Evolutionary conservation across 2,329 filamentous ascomycete species (phyloP).

Genomic region (Xylariaceae sp.): DNA sequence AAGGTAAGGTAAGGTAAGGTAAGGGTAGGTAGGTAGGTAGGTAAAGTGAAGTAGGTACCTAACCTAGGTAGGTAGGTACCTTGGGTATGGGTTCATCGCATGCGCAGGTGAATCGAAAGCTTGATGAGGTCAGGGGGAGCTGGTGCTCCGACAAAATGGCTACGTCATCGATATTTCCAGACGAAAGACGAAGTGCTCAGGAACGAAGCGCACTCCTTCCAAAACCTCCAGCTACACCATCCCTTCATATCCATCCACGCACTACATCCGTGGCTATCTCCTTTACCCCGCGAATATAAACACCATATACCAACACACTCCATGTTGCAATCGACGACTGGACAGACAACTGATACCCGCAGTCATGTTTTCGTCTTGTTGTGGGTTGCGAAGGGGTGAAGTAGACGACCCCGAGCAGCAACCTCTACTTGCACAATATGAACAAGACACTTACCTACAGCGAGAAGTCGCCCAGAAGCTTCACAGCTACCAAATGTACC

Average conservation of each 20-base stretch:
- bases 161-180: constrained; percentile 5
- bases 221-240: too few species aligned
- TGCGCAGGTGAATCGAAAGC: too few species aligned
- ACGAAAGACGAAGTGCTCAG: too few species aligned
- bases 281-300: not conserved
- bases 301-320: not conserved
- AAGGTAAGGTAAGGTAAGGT: too few species aligned
- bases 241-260: too few species aligned
- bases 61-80: too few species aligned
- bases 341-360: not conserved
- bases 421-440: constrained; percentile 76
- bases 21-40: too few species aligned
- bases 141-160: not conserved
- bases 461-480: constrained; percentile 78
- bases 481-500: constrained; percentile 86
- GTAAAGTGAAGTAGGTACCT: too few species aligned
- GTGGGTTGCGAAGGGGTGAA: constrained; percentile 47
- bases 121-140: too few species aligned
- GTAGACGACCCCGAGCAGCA: constrained; percentile 57
- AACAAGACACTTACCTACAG: constrained; percentile 75
- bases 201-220: too few species aligned
- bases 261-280: not conserved
- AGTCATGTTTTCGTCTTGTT: constrained; percentile 55
- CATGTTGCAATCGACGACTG: not conserved
- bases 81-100: too few species aligned